phyloP scores from a whole-genome alignment of 768 basidiomycete species.

The Phylloporus scabripes region DNA sequence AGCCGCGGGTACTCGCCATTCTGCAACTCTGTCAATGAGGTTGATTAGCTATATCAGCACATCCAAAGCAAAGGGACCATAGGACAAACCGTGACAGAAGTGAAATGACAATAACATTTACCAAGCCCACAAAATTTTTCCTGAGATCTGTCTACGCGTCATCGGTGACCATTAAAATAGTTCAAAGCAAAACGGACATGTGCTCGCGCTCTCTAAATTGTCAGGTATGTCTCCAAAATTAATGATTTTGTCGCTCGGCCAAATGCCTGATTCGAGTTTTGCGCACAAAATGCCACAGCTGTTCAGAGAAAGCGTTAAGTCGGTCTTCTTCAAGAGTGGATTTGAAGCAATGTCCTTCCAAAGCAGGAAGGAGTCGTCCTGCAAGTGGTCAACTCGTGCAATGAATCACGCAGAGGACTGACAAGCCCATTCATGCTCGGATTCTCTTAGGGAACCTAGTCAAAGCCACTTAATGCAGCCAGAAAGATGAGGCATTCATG shows the following conservation, averaged over 20 bases:
- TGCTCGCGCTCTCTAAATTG: constrained; percentile 48
- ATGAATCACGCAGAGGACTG: no score
- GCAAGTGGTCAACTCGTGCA: constrained; percentile 32
- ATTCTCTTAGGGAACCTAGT: constrained; percentile 64
- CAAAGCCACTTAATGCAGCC: constrained; percentile 68
- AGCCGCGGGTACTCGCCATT: constrained; percentile 46
- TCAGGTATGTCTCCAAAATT: constrained; percentile 45
- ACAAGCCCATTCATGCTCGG: constrained; percentile 59
- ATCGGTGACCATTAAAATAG: constrained; percentile 2
- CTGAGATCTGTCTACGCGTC: constrained; percentile 44
- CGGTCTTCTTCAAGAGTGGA: constrained; percentile 19
- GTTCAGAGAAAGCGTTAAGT: constrained; percentile 53
- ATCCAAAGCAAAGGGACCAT: background rate
- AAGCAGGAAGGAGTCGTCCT: constrained; percentile 60
- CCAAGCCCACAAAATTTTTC: constrained; percentile 71
- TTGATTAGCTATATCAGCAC: background rate
- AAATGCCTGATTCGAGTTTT: constrained; percentile 59
- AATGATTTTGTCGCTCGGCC: constrained; percentile 50
- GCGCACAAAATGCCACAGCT: constrained; percentile 59
- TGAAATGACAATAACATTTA: constrained; percentile 71
- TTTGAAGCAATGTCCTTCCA: constrained; percentile 55
- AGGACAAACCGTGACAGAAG: constrained; percentile 55
- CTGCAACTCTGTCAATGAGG: no score
- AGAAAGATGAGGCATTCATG: constrained; percentile 71
- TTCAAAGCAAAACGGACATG: constrained; percentile 44